phyloP scores from a whole-genome alignment of 176 grass and related monocot genomes.

The Avena insularis region DNA sequence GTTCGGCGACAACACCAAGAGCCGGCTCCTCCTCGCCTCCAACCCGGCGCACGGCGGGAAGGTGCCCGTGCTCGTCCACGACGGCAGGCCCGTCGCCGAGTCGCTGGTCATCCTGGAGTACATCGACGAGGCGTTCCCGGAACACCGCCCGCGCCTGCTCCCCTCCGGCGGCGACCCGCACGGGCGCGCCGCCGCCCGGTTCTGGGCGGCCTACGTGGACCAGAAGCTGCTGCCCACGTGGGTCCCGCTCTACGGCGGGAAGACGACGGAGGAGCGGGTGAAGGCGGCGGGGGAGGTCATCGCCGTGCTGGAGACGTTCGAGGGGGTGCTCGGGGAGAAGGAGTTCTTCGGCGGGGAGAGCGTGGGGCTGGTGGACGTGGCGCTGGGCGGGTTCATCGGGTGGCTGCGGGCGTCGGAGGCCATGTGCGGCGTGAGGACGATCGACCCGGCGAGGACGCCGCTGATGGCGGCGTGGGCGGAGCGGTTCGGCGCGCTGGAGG shows the following conservation, averaged over 20 bases:
- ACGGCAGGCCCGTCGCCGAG: constrained; percentile 18
- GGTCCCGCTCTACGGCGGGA: background rate
- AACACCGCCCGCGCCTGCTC: background rate
- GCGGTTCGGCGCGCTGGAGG: constrained; percentile 27
- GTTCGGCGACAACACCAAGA: constrained; percentile 21
- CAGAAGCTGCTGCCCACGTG: constrained; percentile 17
- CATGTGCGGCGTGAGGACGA: constrained; percentile 12
- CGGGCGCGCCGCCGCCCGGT: background rate
- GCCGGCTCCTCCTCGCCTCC: constrained; percentile 19
- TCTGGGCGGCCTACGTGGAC: constrained; percentile 22
- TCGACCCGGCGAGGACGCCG: constrained; percentile 24
- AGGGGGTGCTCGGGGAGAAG: constrained; percentile 12
- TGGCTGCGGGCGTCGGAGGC: constrained; percentile 19
- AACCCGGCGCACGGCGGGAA: constrained; percentile 26
- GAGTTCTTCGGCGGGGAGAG: constrained; percentile 5
- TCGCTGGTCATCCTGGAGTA: constrained; percentile 26
- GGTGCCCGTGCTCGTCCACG: constrained; percentile 27
- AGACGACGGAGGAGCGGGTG: background rate
- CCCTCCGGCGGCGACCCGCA: background rate
- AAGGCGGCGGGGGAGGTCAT: background rate
- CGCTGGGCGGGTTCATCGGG: constrained; percentile 2
- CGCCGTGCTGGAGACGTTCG: constrained; percentile 22
- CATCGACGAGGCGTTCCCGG: constrained; percentile 25
- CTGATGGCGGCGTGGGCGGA: constrained; percentile 20
- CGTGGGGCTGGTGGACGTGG: constrained; percentile 25